Evolutionary conservation across 805 yeast species (phyloP).

Genomic region (Yamadazyma laniorum): DNA sequence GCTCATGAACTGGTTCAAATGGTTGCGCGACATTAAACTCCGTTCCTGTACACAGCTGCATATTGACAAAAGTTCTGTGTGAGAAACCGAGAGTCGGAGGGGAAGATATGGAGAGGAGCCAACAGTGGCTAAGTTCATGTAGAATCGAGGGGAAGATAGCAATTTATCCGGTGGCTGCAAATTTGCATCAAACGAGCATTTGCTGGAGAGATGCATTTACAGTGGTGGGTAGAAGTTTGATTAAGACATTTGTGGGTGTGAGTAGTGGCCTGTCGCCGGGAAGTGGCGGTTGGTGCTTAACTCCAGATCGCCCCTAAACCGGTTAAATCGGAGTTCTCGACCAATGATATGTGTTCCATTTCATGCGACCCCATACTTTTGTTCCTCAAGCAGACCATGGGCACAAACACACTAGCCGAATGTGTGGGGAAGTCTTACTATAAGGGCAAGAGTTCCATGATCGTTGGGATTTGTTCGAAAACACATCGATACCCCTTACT

Average conservation of each 20-base stretch:
- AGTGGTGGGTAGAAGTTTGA: too few species aligned
- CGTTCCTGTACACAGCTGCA: conserved; percentile 8
- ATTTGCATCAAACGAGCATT: too few species aligned
- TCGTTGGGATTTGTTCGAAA: too few species aligned
- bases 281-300: background rate
- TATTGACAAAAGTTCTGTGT: conserved; percentile 1
- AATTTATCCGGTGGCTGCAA: conserved; percentile 9
- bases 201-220: too few species aligned
- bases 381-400: too few species aligned
- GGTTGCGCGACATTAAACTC: conserved; percentile 1
- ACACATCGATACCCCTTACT: too few species aligned
- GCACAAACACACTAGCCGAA: too few species aligned
- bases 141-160: conserved; percentile 5
- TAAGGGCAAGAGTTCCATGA: too few species aligned
- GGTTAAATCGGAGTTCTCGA: conserved; percentile 9
- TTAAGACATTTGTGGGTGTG: too few species aligned
- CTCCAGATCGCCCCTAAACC: conserved; percentile 2
- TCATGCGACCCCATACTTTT: conserved; percentile 1
- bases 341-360: conserved; percentile 7
- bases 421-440: too few species aligned
- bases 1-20: background rate
- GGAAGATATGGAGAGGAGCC: conserved; percentile 10
- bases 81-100: conserved; percentile 11
- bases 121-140: background rate
- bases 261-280: background rate